Conservation (phyloP, 345 rosid genomes). For the Salix suchowensis region DNA sequence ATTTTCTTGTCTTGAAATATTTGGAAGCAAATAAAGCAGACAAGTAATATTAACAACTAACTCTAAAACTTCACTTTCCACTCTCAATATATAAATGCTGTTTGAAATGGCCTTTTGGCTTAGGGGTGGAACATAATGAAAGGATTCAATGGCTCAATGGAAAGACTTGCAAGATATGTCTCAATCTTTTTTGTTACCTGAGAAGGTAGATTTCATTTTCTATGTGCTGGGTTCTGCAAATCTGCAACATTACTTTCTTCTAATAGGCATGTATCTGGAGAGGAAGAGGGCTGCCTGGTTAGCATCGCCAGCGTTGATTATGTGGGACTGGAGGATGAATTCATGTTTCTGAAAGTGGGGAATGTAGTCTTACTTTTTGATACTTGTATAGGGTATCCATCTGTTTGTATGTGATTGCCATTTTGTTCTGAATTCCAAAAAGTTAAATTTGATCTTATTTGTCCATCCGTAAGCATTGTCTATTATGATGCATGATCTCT, state of each 20-base stretch:
- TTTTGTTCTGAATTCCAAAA: not conserved
- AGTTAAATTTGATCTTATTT: not conserved
- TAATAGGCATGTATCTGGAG: not conserved
- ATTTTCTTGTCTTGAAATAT: not conserved
- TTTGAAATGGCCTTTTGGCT: not conserved
- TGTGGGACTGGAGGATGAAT: not conserved
- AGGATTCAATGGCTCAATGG: not conserved
- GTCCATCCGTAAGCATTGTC: not conserved
- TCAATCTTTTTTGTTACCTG: not conserved
- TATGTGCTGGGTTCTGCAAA: not conserved
- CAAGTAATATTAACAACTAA: too few relatives aligned
- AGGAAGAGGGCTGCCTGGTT: not conserved
- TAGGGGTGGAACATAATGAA: not conserved
- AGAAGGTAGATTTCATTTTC: not conserved
- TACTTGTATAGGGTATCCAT: not conserved
- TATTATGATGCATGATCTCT: not conserved
- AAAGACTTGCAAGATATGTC: not conserved
- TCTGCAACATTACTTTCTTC: not conserved
- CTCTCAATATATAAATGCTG: not conserved
- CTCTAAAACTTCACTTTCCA: too few relatives aligned
- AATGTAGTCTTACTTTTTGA: not conserved
- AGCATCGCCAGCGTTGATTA: not conserved
- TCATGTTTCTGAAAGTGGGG: not conserved
- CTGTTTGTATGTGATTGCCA: not conserved
- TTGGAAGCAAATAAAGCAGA: too few relatives aligned